Evolutionary conservation across 1,284 basidiomycete species (phyloP).

Genomic region (Trichosporon coremiiforme): DNA sequence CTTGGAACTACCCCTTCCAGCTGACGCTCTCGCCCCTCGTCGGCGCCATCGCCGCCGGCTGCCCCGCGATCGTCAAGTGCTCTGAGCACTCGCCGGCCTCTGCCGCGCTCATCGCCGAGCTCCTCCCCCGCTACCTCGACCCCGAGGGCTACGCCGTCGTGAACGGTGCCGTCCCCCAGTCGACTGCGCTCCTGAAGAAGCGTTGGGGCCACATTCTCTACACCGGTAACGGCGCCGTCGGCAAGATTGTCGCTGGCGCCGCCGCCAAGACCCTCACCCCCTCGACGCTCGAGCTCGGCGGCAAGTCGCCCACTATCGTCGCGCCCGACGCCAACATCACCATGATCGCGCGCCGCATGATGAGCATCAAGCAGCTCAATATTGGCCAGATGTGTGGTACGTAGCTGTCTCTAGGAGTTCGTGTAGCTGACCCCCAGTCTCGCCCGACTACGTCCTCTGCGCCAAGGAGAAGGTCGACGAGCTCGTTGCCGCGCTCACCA

Average conservation of each 20-base stretch:
- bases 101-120: slow-evolving; percentile 69
- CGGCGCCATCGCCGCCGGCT: slow-evolving; percentile 79
- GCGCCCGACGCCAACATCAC: slow-evolving; percentile 63
- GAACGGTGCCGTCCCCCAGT: slow-evolving; percentile 73
- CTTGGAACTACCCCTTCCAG: slow-evolving; percentile 63
- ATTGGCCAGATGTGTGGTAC: slow-evolving; percentile 64
- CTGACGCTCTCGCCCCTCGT: slow-evolving; percentile 64
- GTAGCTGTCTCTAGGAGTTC: slow-evolving; percentile 15
- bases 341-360: slow-evolving; percentile 57
- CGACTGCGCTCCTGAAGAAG: slow-evolving; percentile 74
- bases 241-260: slow-evolving; percentile 73
- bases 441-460: slow-evolving; percentile 74
- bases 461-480: slow-evolving; percentile 65
- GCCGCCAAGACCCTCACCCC: slow-evolving; percentile 86
- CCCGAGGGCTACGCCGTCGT: slow-evolving; percentile 70
- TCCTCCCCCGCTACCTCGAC: slow-evolving; percentile 81
- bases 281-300: slow-evolving; percentile 73
- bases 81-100: slow-evolving; percentile 74
- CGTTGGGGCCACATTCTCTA: slow-evolving; percentile 81
- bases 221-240: slow-evolving; percentile 70
- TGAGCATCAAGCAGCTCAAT: slow-evolving; percentile 80
- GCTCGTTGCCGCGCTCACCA: slow-evolving; percentile 66
- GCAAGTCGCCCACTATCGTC: slow-evolving; percentile 81
- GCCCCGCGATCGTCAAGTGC: slow-evolving; percentile 73
- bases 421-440: slow-evolving; percentile 56